Conservation (phyloP, 1,139 yeast genomes). For the Hansenula lynferdii region DNA sequence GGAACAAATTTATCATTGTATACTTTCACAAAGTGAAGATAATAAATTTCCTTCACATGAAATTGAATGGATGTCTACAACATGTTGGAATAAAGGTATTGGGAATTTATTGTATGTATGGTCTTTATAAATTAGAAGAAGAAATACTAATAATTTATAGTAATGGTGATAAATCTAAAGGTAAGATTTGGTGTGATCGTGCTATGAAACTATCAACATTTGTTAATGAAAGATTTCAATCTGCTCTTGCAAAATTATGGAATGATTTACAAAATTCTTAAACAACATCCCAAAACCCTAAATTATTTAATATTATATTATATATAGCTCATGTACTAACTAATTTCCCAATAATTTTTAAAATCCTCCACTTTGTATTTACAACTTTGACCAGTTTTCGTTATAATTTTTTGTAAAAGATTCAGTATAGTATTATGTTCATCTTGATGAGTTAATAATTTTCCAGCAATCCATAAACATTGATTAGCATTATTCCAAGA, state of each 20-base stretch:
- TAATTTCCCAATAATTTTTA: conserved; percentile 27
- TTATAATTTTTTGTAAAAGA: conserved; percentile 27
- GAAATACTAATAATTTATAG: too few relatives aligned
- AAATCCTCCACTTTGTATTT: conserved; percentile 28
- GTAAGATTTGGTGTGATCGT: conserved; percentile 14
- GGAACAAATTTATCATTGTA: conserved; percentile 7
- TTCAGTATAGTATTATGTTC: conserved; percentile 31
- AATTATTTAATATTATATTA: too few relatives aligned
- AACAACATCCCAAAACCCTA: too few relatives aligned
- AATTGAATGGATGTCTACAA: conserved; percentile 17
- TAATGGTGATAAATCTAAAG: conserved; percentile 8
- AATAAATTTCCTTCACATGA: conserved; percentile 19
- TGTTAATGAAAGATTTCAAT: conserved; percentile 19
- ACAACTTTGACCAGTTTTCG: conserved; percentile 30
- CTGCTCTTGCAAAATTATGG: conserved; percentile 13
- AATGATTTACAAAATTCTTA: conserved; percentile 2
- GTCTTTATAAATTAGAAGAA: too few relatives aligned
- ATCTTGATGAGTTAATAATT: conserved; percentile 32
- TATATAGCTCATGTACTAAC: not conserved
- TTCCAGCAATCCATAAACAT: conserved; percentile 37
- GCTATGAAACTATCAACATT: conserved; percentile 14
- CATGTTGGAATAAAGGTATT: conserved; percentile 20
- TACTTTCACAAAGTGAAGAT: conserved; percentile 8
- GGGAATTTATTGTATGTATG: conserved; percentile 8
- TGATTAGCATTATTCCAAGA: conserved; percentile 32